These are phyloP conservation scores for Picochlorum costavermella DNA, from an alignment of 139 green algal genomes.

Conservation along the genomic window DNA sequence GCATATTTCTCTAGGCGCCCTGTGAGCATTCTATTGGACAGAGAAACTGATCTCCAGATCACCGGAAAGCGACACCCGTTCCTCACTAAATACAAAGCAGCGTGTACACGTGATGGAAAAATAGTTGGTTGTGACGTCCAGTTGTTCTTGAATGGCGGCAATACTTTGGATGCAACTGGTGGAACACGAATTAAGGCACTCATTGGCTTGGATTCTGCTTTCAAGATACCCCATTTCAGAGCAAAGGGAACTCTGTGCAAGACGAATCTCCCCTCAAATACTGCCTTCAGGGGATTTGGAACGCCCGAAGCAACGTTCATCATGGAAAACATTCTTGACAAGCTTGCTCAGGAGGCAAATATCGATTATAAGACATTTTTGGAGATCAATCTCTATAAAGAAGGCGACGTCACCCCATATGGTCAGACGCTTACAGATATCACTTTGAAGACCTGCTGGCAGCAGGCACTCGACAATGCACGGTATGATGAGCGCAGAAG, in stretches of 20 bases:
- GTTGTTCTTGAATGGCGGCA: conserved; percentile 84
- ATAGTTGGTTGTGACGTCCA: conserved; percentile 73
- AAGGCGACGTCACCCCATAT: conserved; percentile 74
- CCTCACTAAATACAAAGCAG: conserved; percentile 68
- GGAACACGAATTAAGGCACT: conserved; percentile 83
- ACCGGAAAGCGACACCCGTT: conserved; percentile 79
- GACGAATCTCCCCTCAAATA: conserved; percentile 87
- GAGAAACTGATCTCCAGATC: conserved; percentile 89
- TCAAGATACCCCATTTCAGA: conserved; percentile 62
- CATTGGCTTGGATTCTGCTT: conserved; percentile 60
- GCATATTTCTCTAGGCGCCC: conserved; percentile 59
- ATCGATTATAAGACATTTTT: conserved; percentile 32
- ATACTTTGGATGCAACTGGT: conserved; percentile 68
- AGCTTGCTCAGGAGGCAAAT: conserved; percentile 39
- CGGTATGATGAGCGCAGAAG: conserved; percentile 11
- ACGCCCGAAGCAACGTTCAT: conserved; percentile 84
- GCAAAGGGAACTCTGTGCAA: conserved; percentile 48
- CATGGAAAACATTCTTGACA: conserved; percentile 76
- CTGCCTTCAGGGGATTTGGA: conserved; percentile 90
- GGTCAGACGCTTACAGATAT: conserved; percentile 56
- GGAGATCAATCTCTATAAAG: conserved; percentile 70
- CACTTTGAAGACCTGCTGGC: conserved; percentile 27
- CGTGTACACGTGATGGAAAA: conserved; percentile 48
- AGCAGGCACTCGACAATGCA: conserved; percentile 28
- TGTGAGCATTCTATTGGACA: conserved; percentile 75